phyloP scores from a whole-genome alignment of 352 stramenopile genomes.

The Phytophthora chlamydospora region DNA sequence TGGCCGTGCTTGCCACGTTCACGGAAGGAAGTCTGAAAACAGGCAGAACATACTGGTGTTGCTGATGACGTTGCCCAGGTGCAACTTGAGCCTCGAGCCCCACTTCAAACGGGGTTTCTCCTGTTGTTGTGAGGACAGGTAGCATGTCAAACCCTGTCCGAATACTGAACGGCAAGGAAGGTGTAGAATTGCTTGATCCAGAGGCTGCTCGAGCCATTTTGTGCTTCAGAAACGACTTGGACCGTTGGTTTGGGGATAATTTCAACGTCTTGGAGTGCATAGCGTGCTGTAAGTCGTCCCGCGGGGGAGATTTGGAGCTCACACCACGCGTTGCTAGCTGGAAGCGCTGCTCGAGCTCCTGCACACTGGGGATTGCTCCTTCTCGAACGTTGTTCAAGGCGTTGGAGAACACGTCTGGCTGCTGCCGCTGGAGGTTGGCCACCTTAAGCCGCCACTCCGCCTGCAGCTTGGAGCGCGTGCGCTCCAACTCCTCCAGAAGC shows the following conservation, averaged over 20 bases:
- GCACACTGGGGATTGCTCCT: conserved; percentile 24
- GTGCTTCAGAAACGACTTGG: conserved; percentile 50
- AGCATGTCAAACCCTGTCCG: conserved; percentile 67
- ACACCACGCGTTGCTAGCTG: conserved; percentile 31
- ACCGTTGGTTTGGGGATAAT: conserved; percentile 48
- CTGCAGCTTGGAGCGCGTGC: conserved; percentile 70
- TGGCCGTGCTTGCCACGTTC: conserved; percentile 50
- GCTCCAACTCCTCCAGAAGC: conserved; percentile 78
- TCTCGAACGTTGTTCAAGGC: conserved; percentile 27
- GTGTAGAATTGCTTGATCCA: conserved; percentile 13
- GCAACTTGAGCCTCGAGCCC: conserved; percentile 44
- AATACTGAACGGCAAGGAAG: conserved; percentile 17
- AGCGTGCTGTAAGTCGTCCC: conserved; percentile 34
- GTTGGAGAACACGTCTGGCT: conserved; percentile 34
- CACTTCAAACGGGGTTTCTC: conserved; percentile 78
- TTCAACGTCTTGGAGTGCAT: conserved; percentile 57
- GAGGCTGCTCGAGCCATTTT: conserved; percentile 39
- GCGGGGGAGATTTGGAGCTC: conserved; percentile 17
- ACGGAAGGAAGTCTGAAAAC: conserved; percentile 76
- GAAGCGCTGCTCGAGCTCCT: conserved; percentile 54
- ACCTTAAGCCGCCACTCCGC: conserved; percentile 75
- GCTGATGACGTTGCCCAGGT: conserved; percentile 20
- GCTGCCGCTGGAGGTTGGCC: conserved; percentile 50
- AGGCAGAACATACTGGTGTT: conserved; percentile 57
- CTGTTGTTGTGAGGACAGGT: conserved; percentile 69